Base-by-base conservation (phyloP, 306 rosid genomes). In the Quercus agrifolia region DNA sequence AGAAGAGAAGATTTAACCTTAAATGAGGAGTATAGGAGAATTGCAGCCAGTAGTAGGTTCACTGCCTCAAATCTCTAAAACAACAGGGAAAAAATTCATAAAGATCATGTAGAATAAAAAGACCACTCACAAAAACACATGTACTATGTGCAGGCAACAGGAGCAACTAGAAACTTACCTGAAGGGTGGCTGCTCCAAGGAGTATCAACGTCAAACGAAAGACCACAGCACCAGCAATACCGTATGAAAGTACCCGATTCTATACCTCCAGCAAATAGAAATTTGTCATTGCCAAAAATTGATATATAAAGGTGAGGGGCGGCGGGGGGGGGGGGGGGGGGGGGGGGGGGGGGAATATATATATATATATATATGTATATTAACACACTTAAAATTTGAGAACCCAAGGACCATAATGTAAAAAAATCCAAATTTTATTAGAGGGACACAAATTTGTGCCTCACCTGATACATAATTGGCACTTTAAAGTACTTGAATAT, bases 231-330 rank as follows among this genome's bases (percentile, higher is more conserved):
- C 99, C 98, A 61, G 89, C 92, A 89, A 95, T 90, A 74, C 99
- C 98, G 74, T 91, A 95, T 33, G 97, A 90, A 82, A 95, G 99
- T 70, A 95, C 99, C 80, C 93, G 96, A 77, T 66, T 91, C 99
- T 95, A 82, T 69, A 76, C 49, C 81, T 78, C 78, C 80, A 77
- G 70, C 35, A 80, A 77, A 70, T 64, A 76, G 17, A 75, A 75
- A 81, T 51, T 62, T 56, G 72, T 70, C 56, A 77, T 57, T 83
- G 77, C 54, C 73, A 76, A 8, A 62, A 23, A 73, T 61, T 51
- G 78, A 62, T 44, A 49, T 49, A 49, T 49, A 49, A 2, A 2
- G 17, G 44, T 1, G 44, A 2, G 11, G 44, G 44, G 2, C 2
- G 44, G 44, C 9, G 8, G 8, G 41, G 7, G 38, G 38, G 6